Base-by-base conservation (phyloP, 495 filamentous ascomycete genomes). In the Hypoxylon intermedium region DNA sequence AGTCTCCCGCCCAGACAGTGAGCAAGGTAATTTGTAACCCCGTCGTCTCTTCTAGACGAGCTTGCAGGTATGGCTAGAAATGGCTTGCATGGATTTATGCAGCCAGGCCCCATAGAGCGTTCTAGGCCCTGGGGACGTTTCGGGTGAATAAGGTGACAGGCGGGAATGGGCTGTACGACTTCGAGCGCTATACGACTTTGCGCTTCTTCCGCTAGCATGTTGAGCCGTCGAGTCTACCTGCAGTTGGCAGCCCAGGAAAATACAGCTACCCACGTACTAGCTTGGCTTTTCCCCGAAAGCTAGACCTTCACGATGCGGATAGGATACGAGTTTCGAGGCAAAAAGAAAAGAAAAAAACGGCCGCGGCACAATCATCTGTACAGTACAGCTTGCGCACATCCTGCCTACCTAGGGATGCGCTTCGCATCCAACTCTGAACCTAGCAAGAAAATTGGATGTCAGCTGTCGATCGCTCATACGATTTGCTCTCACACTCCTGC, bases 101-200 rank as follows among this genome's bases (percentile, higher is more conserved):
- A 60, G 42, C 56, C 56, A 30, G 34, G 9, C 45, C 41, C 62
- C 62, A 65, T 56, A 59, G 62, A 65, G 62, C 62, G 62, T 56
- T 65, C 62, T 65, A 65, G 62, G 55, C 56, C 52, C 34, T 19
- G 18, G 33, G 38, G 50, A 47, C 56, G 62, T 65, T 65, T 65
- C 56, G 62, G 62, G 62, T 60, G 62, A 65, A 60, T 59, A 52
- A 65, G 61, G 62, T 60, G 62, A 65, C 56, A 60, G 60, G 52
- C 62, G 56, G 56, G 62, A 60, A 60, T 42, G 56, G 40, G 57
- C 55, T 55, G 62, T 60, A 55, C 40, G 56, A 57, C 50, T 21
- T 37, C 61, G 41, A 65, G 54, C 54, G 43, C 53, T 60, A 55
- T 60, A 54, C 55, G 34, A 37, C 26, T 56, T 41, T 47, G 24